phyloP scores from a whole-genome alignment of 2,329 filamentous ascomycete genomes.

The Trichoderma guizhouense region DNA sequence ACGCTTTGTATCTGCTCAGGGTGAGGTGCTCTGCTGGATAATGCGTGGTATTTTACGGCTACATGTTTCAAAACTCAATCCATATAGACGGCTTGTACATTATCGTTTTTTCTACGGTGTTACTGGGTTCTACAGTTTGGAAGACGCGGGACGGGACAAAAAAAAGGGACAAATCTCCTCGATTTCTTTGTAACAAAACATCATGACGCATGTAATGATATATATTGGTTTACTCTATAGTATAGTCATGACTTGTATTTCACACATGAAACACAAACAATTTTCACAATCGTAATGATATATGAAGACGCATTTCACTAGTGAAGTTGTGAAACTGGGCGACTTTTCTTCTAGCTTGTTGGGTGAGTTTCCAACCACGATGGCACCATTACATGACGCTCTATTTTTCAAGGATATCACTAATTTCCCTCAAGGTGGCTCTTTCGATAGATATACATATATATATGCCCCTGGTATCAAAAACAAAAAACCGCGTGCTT shows the following conservation, averaged over 20 bases:
- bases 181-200: not conserved
- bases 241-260: conserved; percentile 13
- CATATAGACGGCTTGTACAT: conserved; percentile 15
- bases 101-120: conserved; percentile 8
- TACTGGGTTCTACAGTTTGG: conserved; percentile 1
- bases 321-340: not conserved
- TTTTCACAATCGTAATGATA: not conserved
- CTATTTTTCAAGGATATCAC: not conserved
- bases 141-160: conserved; percentile 4
- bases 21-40: not conserved
- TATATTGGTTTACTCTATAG: conserved; percentile 1
- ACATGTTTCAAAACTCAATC: not conserved
- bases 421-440: not conserved
- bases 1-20: not conserved
- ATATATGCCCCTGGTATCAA: not conserved
- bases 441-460: not conserved
- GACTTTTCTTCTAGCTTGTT: not conserved
- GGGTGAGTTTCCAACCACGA: not conserved
- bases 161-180: conserved; percentile 13
- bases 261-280: not conserved
- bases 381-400: not conserved
- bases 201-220: conserved; percentile 10
- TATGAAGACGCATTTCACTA: not conserved
- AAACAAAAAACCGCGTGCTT: not conserved
- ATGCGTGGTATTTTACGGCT: conserved; percentile 1